Conservation (phyloP, 768 basidiomycete genomes). For the Leccinellum albellum region DNA sequence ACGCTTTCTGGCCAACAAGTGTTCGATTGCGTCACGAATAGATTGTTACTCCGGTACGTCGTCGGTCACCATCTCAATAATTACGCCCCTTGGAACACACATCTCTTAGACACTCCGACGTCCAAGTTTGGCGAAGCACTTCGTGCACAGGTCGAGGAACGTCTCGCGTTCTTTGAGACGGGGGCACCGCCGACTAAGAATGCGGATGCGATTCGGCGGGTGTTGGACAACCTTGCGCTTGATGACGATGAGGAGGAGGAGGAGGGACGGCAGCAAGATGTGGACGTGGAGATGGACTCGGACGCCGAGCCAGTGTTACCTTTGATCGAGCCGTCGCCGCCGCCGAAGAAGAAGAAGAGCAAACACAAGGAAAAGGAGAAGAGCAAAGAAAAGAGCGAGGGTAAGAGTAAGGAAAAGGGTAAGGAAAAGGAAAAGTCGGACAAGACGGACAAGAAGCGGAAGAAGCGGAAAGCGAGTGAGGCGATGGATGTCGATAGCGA, state of each 20-base stretch:
- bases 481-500: constrained; percentile 62
- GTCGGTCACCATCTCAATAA: background rate
- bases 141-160: constrained; percentile 90
- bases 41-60: constrained; percentile 84
- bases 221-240: constrained; percentile 70
- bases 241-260: constrained; percentile 59
- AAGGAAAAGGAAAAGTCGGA: background rate
- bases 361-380: constrained; percentile 33
- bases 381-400: constrained; percentile 3
- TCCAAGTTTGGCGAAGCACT: constrained; percentile 95
- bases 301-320: constrained; percentile 48
- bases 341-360: constrained; percentile 59
- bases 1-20: constrained; percentile 98
- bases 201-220: constrained; percentile 87
- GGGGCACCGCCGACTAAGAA: constrained; percentile 89
- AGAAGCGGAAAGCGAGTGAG: constrained; percentile 67
- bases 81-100: background rate
- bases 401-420: background rate
- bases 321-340: constrained; percentile 51
- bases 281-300: constrained; percentile 45
- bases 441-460: constrained; percentile 35
- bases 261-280: constrained; percentile 20
- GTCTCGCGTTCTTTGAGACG: constrained; percentile 90
- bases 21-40: constrained; percentile 94
- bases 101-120: constrained; percentile 66